Conservation (phyloP, 768 basidiomycete genomes). For the Saitozyma podzolica region DNA sequence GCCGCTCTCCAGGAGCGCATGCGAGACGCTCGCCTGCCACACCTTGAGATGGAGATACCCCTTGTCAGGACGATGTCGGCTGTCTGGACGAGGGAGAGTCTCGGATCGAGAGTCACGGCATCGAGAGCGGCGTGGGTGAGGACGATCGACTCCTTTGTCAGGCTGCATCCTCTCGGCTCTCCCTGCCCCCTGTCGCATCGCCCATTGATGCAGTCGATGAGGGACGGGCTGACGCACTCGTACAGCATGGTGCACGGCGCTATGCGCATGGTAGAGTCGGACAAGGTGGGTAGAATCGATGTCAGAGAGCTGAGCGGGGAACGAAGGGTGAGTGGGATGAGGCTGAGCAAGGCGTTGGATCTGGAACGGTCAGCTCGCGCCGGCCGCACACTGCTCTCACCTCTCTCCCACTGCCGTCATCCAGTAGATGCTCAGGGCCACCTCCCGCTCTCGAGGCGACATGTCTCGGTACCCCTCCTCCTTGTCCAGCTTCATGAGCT, state of each 20-base stretch:
- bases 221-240: neutral
- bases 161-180: too few species aligned
- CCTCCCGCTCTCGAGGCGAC: neutral
- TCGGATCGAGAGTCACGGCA: neutral
- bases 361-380: neutral
- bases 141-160: too few species aligned
- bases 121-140: conserved; percentile 3
- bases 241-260: neutral
- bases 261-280: neutral
- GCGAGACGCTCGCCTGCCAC: conserved; percentile 4
- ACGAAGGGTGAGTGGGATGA: neutral
- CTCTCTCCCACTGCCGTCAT: neutral
- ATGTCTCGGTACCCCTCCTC: neutral
- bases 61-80: conserved; percentile 5
- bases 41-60: conserved; percentile 3
- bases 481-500: neutral
- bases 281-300: neutral
- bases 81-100: neutral
- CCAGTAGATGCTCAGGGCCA: neutral
- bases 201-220: conserved; percentile 4
- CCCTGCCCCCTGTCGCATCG: neutral
- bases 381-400: neutral
- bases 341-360: neutral
- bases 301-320: neutral
- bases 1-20: neutral